A percentile compares a stretch with the other conserved stretches of the same genome.
Conservation (phyloP, 1,284 basidiomycete species). For the Schizophyllum commune region DNA sequence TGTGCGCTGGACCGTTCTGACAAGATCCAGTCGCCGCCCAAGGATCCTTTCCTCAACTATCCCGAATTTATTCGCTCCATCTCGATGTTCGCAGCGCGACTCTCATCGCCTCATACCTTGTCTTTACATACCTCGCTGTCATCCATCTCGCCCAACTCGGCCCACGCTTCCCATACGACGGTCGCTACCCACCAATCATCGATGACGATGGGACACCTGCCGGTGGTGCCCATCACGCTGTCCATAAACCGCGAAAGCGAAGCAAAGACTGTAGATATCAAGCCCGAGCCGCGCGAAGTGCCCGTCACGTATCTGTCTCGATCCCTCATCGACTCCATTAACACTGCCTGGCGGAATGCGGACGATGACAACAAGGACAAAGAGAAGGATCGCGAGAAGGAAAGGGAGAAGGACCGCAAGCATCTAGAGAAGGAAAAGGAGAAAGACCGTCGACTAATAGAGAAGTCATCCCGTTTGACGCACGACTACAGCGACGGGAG, state of each 20-base stretch:
- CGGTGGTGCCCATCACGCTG: not conserved
- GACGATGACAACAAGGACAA: not conserved
- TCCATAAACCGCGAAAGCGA: constrained; percentile 26
- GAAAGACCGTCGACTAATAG: not conserved
- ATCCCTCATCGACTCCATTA: constrained; percentile 5
- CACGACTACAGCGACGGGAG: not conserved
- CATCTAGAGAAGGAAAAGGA: not conserved
- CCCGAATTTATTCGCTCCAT: constrained; percentile 40
- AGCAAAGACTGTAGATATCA: constrained; percentile 37
- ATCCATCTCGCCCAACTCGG: not conserved
- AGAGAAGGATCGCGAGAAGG: not conserved
- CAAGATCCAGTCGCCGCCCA: constrained; percentile 41
- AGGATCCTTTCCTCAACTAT: constrained; percentile 71
- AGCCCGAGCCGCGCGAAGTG: constrained; percentile 20
- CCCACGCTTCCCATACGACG: not conserved
- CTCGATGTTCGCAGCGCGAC: constrained; percentile 22
- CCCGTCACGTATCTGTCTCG: constrained; percentile 6
- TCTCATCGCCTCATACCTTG: constrained; percentile 8
- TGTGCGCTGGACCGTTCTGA: not conserved
- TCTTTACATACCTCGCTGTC: constrained; percentile 2
- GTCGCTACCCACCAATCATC: not conserved
- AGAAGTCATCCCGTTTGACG: not conserved
- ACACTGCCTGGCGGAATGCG: constrained; percentile 1
- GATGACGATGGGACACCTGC: not conserved
- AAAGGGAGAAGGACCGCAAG: not conserved